A percentile compares a stretch with the other conserved stretches of the same genome.
These are phyloP conservation scores for Aspergillus texensis DNA, from an alignment of 2,329 filamentous ascomycete species.

Conservation along the genomic window DNA sequence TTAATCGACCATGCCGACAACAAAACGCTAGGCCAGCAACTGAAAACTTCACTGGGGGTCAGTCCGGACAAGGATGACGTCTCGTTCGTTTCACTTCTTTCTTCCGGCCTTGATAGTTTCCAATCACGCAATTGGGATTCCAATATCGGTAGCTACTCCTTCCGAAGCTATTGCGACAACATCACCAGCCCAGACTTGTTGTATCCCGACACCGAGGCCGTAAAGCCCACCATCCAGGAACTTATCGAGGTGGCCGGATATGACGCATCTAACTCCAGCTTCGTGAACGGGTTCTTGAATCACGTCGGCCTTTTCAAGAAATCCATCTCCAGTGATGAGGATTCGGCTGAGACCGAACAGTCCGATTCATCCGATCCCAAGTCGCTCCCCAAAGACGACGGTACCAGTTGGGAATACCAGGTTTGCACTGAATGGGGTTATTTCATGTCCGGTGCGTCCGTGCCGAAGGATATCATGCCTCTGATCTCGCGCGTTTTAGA, in stretches of 20 bases:
- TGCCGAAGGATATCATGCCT: conserved; percentile 65
- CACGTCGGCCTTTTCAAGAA: conserved; percentile 58
- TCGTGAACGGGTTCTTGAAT: conserved; percentile 59
- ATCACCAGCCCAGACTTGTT: conserved; percentile 52
- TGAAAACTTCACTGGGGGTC: conserved; percentile 60
- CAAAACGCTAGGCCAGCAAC: conserved; percentile 42
- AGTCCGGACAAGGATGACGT: conserved; percentile 18
- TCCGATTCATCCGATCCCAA: neutral
- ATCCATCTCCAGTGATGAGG: conserved; percentile 40
- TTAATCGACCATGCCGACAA: conserved; percentile 53
- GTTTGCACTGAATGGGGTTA: conserved; percentile 71
- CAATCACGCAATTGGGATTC: conserved; percentile 65
- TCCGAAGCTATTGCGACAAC: conserved; percentile 59
- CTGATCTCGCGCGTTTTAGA: conserved; percentile 72
- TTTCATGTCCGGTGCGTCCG: conserved; percentile 71
- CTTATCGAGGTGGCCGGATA: conserved; percentile 18
- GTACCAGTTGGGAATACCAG: conserved; percentile 61
- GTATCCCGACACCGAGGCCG: conserved; percentile 37
- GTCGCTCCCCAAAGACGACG: conserved; percentile 27
- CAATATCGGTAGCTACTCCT: conserved; percentile 50
- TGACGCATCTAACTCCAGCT: conserved; percentile 37
- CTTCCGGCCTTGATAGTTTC: conserved; percentile 54
- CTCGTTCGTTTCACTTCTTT: conserved; percentile 33
- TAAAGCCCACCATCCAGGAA: conserved; percentile 34
- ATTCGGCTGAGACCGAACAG: neutral